These are phyloP conservation scores for Ogataea dorogensis DNA, from an alignment of 805 yeast genomes.

Conservation along the genomic window DNA sequence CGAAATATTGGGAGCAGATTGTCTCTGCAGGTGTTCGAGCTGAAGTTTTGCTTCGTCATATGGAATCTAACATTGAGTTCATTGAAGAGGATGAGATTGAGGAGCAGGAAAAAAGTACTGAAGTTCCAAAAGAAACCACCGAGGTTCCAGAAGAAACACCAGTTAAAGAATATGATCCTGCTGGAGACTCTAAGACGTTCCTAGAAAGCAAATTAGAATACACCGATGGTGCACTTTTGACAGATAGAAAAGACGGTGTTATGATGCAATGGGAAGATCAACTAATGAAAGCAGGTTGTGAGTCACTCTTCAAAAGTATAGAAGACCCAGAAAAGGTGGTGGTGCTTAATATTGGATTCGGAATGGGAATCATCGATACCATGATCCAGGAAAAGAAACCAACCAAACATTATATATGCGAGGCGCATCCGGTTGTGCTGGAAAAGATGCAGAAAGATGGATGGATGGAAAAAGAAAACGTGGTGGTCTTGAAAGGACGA, in stretches of 20 bases:
- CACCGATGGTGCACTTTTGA: conserved; percentile 64
- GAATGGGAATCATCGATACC: conserved; percentile 92
- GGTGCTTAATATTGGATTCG: conserved; percentile 87
- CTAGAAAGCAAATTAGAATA: conserved; percentile 67
- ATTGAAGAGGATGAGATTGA: conserved; percentile 40
- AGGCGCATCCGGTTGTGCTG: conserved; percentile 92
- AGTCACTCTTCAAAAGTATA: conserved; percentile 56
- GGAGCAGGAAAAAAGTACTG: conserved; percentile 12
- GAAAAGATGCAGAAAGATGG: conserved; percentile 67
- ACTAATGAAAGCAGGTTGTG: conserved; percentile 78
- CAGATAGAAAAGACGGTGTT: conserved; percentile 82
- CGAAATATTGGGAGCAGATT: conserved; percentile 44
- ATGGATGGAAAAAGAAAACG: conserved; percentile 76
- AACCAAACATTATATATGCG: conserved; percentile 79
- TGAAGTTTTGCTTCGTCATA: conserved; percentile 72
- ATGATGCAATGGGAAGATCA: conserved; percentile 97
- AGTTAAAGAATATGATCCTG: too few relatives aligned
- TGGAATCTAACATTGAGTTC: conserved; percentile 65
- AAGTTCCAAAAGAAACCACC: conserved; percentile 18
- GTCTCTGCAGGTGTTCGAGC: conserved; percentile 91
- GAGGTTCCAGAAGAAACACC: conserved; percentile 20
- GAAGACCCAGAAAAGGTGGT: conserved; percentile 38
- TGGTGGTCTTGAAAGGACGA: conserved; percentile 77
- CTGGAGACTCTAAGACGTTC: conserved; percentile 62
- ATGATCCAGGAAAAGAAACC: conserved; percentile 63